A percentile compares a stretch with the other conserved stretches of the same genome.
Conservation (phyloP, 345 rosid species). For the Pelargonium nanum region DNA sequence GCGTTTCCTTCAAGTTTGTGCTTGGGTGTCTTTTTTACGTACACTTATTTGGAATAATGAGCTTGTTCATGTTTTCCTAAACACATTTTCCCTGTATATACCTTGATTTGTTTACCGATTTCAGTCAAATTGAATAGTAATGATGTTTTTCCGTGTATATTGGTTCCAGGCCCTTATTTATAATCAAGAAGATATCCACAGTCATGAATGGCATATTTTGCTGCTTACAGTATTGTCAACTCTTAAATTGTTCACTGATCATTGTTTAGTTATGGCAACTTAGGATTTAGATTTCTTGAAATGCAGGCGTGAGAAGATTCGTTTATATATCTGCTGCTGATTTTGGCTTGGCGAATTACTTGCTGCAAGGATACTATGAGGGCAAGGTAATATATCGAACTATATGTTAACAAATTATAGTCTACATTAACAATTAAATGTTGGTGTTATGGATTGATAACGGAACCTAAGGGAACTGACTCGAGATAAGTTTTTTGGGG, state of each 20-base stretch:
- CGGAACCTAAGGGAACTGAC: not conserved
- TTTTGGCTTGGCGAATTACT: conserved; percentile 69
- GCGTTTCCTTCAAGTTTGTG: too few species aligned
- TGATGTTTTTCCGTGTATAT: not conserved
- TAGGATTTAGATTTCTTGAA: conserved; percentile 1
- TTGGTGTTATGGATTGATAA: not conserved
- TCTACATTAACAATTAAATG: not conserved
- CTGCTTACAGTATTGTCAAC: not conserved
- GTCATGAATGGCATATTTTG: not conserved
- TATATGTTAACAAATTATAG: not conserved
- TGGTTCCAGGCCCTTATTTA: not conserved
- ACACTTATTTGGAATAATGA: too few species aligned
- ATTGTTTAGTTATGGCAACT: not conserved
- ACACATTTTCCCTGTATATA: too few species aligned
- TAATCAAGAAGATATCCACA: not conserved
- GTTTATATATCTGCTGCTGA: conserved; percentile 90
- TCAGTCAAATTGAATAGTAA: too few species aligned
- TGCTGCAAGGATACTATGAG: conserved; percentile 78
- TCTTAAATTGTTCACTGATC: not conserved
- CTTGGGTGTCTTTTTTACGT: too few species aligned
- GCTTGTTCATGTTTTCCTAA: too few species aligned
- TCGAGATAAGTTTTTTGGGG: too few species aligned
- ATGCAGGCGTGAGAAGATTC: conserved; percentile 74
- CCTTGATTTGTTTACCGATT: too few species aligned
- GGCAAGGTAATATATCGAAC: conserved; percentile 56